Conservation (phyloP, 176 grass and related monocot genomes). For the Saccharum spontaneum region DNA sequence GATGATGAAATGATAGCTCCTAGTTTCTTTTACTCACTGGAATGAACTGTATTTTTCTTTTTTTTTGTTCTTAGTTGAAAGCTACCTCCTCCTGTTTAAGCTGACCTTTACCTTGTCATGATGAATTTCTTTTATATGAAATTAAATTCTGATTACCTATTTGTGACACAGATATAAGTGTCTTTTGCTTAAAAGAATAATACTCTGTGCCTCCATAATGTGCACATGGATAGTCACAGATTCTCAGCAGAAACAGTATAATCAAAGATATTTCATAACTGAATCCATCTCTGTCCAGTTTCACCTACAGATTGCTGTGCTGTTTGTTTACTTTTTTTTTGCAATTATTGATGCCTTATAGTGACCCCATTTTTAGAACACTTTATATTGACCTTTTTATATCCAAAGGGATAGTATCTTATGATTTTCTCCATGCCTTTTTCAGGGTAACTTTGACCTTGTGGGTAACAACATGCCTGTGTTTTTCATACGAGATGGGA, state of each 20-base stretch:
- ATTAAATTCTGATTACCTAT: neutral
- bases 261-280: neutral
- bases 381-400: neutral
- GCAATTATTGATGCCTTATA: neutral
- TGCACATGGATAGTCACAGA: no score
- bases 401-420: neutral
- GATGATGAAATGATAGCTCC: neutral
- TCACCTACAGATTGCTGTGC: neutral
- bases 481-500: slow-evolving; percentile 91
- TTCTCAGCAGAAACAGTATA: neutral
- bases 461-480: slow-evolving; percentile 96
- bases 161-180: neutral
- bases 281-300: neutral
- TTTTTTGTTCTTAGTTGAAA: neutral
- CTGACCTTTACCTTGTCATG: neutral
- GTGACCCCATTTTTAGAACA: neutral
- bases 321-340: neutral
- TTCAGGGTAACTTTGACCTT: slow-evolving; percentile 92
- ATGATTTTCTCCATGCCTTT: slow-evolving; percentile 18
- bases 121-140: neutral
- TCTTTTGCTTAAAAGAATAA: neutral
- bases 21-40: neutral
- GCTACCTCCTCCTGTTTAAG: neutral
- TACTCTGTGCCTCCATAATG: neutral
- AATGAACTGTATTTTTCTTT: neutral